A percentile compares a stretch with the other conserved stretches of the same genome.
Conservation (phyloP, 2,329 filamentous ascomycete species). For the Fusarium tuaranense region DNA sequence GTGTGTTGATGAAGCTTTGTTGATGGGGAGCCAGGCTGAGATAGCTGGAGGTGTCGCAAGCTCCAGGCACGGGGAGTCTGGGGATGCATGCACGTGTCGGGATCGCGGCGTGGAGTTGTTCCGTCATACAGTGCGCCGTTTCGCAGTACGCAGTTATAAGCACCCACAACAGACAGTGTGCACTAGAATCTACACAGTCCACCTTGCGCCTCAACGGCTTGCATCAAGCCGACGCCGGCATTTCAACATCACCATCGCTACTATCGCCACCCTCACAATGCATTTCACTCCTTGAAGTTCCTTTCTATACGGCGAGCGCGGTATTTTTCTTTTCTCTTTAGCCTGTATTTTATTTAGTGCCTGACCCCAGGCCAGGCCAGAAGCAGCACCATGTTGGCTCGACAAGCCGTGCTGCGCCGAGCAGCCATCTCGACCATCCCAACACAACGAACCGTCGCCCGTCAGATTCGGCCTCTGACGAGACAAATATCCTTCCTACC, state of each 20-base stretch:
- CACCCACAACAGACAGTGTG: background rate
- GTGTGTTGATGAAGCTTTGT: constrained; percentile 48
- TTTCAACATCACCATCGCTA: constrained; percentile 10
- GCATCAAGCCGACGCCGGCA: constrained; percentile 12
- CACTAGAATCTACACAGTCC: background rate
- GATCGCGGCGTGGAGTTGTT: constrained; percentile 44
- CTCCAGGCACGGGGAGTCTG: constrained; percentile 38
- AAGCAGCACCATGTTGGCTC: constrained; percentile 43
- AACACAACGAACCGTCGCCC: constrained; percentile 36
- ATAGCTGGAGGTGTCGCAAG: constrained; percentile 49
- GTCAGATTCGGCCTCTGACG: constrained; percentile 31
- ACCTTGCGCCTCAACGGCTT: background rate
- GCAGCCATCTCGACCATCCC: constrained; percentile 35
- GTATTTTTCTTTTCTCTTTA: constrained; percentile 1
- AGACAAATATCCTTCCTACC: constrained; percentile 51
- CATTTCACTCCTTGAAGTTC: constrained; percentile 23
- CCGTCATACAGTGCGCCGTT: constrained; percentile 44
- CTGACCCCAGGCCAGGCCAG: background rate
- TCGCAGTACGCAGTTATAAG: background rate
- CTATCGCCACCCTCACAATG: constrained; percentile 37
- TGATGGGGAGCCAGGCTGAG: constrained; percentile 41
- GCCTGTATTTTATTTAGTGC: background rate
- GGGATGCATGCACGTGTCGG: constrained; percentile 46
- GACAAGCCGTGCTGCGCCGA: constrained; percentile 39
- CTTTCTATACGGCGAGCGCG: constrained; percentile 4